Percentiles rank a stretch among this genome's conserved stretches.
Evolutionary conservation across 2,329 filamentous ascomycete species (phyloP).

Genomic region (Monosporascus ibericus): DNA sequence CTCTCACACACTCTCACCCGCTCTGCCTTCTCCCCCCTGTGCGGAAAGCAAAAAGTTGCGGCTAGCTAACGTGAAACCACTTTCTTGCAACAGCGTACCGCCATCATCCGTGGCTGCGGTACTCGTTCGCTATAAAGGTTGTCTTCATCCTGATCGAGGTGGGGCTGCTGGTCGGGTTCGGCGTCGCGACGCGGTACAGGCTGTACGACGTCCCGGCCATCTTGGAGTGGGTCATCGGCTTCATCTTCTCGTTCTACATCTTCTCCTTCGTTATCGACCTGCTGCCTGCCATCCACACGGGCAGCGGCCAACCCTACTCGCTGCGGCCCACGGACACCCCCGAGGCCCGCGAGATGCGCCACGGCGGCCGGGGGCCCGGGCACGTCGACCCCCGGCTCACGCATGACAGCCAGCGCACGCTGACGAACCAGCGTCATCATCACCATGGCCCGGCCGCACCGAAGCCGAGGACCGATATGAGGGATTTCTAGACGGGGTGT

Average conservation of each 20-base stretch:
- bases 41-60: neutral
- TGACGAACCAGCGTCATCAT: slow-evolving; percentile 13
- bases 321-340: slow-evolving; percentile 15
- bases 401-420: slow-evolving; percentile 22
- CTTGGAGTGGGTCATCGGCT: slow-evolving; percentile 72
- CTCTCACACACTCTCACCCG: too few species aligned
- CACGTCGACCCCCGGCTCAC: slow-evolving; percentile 11
- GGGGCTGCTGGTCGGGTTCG: slow-evolving; percentile 67
- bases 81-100: slow-evolving; percentile 52
- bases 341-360: slow-evolving; percentile 21
- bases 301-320: slow-evolving; percentile 12
- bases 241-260: slow-evolving; percentile 84
- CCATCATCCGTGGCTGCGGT: slow-evolving; percentile 64
- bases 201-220: slow-evolving; percentile 64
- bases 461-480: slow-evolving; percentile 12
- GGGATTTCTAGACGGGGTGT: slow-evolving; percentile 15
- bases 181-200: slow-evolving; percentile 41
- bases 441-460: slow-evolving; percentile 3
- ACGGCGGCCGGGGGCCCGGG: slow-evolving; percentile 10
- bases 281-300: slow-evolving; percentile 64
- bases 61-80: neutral
- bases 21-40: too few species aligned
- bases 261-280: slow-evolving; percentile 85
- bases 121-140: slow-evolving; percentile 85
- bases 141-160: slow-evolving; percentile 77